Percentiles rank a stretch among this genome's conserved stretches.
These are phyloP conservation scores for Henningerozyma blattae DNA, from an alignment of 805 yeast species.

Conservation along the genomic window DNA sequence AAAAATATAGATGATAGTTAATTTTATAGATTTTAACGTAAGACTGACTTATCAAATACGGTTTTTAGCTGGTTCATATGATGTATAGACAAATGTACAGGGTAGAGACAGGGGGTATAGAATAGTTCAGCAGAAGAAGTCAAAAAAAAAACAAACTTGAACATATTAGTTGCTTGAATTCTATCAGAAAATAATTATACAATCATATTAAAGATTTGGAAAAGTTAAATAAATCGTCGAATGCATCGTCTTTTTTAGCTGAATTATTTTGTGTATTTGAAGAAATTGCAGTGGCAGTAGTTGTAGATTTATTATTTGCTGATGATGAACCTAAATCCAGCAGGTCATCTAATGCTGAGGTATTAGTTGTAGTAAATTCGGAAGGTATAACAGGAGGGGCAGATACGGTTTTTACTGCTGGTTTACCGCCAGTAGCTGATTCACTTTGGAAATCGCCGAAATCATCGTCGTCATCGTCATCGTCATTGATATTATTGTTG, in stretches of 20 bases:
- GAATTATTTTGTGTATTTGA: slow-evolving; percentile 3
- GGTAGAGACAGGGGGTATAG: too few species aligned
- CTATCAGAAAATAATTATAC: too few species aligned
- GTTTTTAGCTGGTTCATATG: too few species aligned
- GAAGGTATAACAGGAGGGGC: slow-evolving; percentile 4
- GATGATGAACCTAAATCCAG: slow-evolving; percentile 6
- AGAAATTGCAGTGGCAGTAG: slow-evolving; percentile 7
- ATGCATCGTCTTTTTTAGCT: slow-evolving; percentile 14
- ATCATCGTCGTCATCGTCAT: slow-evolving; percentile 24
- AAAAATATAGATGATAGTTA: too few species aligned
- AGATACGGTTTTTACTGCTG: slow-evolving; percentile 5
- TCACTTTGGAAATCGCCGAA: slow-evolving; percentile 28
- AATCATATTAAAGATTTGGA: slow-evolving; percentile 23
- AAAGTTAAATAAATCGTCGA: slow-evolving; percentile 20
- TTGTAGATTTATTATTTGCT: slow-evolving; percentile 1
- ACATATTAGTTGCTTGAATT: too few species aligned
- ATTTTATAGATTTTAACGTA: too few species aligned
- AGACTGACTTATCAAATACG: too few species aligned
- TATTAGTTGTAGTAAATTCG: slow-evolving; percentile 2
- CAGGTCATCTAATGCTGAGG: slow-evolving; percentile 7
- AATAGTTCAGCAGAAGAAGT: too few species aligned
- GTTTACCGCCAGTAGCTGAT: slow-evolving; percentile 4
- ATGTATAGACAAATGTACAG: too few species aligned
- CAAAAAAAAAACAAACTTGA: too few species aligned
- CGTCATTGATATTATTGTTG: slow-evolving; percentile 3